Conservation (phyloP, 2,329 filamentous ascomycete genomes). For the Elsinoe perseae region DNA sequence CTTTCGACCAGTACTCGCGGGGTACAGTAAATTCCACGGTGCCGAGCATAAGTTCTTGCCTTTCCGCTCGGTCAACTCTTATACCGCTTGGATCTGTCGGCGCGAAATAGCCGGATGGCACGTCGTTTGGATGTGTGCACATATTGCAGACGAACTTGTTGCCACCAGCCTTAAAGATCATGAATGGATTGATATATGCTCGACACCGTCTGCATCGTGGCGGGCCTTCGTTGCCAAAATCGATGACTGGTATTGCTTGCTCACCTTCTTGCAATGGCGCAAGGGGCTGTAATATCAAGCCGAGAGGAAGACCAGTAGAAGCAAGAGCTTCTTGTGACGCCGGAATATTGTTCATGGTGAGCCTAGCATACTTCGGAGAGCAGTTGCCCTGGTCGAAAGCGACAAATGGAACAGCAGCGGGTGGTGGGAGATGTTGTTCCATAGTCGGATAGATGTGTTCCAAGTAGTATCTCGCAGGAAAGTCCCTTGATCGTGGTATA, state of each 20-base stretch:
- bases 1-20: conserved; percentile 97
- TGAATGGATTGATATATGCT: conserved; percentile 97
- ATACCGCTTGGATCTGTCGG: conserved; percentile 81
- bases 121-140: conserved; percentile 95
- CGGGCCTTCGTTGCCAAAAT: conserved; percentile 86
- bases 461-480: conserved; percentile 74
- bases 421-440: conserved; percentile 85
- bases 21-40: conserved; percentile 96
- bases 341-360: conserved; percentile 91
- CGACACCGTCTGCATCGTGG: conserved; percentile 87
- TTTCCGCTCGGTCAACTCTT: conserved; percentile 77
- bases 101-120: conserved; percentile 83
- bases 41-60: conserved; percentile 81
- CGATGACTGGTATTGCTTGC: conserved; percentile 77
- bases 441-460: conserved; percentile 89
- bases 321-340: conserved; percentile 69
- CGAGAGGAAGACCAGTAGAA: conserved; percentile 75
- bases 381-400: conserved; percentile 95
- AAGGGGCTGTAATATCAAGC: conserved; percentile 80
- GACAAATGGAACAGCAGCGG: conserved; percentile 79
- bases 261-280: conserved; percentile 78
- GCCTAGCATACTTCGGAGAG: conserved; percentile 83
- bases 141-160: conserved; percentile 98
- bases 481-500: conserved; percentile 75
- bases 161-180: conserved; percentile 89